Evolutionary conservation across 345 rosid species (phyloP).

Genomic region (Citrus sp.): DNA sequence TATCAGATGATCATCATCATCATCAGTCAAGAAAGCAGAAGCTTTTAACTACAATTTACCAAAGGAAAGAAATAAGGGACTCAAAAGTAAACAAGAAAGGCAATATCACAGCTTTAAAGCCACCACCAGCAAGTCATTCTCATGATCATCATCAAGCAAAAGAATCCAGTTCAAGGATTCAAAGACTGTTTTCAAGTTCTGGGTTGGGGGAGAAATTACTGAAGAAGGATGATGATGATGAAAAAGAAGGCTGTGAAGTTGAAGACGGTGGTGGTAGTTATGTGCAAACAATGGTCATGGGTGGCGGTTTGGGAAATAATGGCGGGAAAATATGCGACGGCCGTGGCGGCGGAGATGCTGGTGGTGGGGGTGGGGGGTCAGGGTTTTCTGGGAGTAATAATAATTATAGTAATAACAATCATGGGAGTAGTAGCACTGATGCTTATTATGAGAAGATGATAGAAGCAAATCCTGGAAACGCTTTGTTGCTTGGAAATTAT

Average conservation of each 20-base stretch:
- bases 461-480: slow-evolving; percentile 45
- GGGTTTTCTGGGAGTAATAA: slow-evolving; percentile 18
- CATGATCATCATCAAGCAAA: slow-evolving; percentile 1
- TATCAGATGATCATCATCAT: slow-evolving; percentile 28
- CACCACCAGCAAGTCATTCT: slow-evolving; percentile 1
- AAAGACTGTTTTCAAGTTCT: slow-evolving; percentile 42
- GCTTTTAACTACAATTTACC: not conserved
- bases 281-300: slow-evolving; percentile 28
- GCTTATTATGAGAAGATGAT: slow-evolving; percentile 60
- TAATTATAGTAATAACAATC: not conserved
- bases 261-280: not conserved
- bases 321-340: slow-evolving; percentile 24
- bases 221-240: not conserved
- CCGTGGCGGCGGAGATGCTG: slow-evolving; percentile 26
- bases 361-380: slow-evolving; percentile 20
- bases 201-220: slow-evolving; percentile 35
- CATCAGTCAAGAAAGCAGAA: slow-evolving; percentile 23
- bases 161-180: slow-evolving; percentile 10
- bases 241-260: slow-evolving; percentile 17
- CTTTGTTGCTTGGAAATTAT: slow-evolving; percentile 61
- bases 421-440: slow-evolving; percentile 44
- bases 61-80: slow-evolving; percentile 7
- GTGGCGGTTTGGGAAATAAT: slow-evolving; percentile 26
- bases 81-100: slow-evolving; percentile 6
- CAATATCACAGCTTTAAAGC: slow-evolving; percentile 20